A percentile compares a stretch with the other conserved stretches of the same genome.
phyloP scores from a whole-genome alignment of 2,329 filamentous ascomycete species.

The Verticillium albo-atrum region DNA sequence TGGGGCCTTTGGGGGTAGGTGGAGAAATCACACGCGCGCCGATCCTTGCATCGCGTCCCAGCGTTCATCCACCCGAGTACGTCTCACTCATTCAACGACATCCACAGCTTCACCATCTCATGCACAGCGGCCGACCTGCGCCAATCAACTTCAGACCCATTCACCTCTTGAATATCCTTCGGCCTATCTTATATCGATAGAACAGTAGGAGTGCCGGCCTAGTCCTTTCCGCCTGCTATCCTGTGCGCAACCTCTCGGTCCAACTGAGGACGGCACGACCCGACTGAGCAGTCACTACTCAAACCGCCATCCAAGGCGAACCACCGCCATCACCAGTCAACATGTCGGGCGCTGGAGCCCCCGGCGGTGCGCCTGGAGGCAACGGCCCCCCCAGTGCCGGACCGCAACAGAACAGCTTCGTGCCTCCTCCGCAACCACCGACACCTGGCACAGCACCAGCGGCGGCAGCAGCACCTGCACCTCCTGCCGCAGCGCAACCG shows the following conservation, averaged over 20 bases:
- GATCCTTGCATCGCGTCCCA: background rate
- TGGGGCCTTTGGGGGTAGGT: background rate
- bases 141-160: background rate
- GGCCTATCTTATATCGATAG: no score
- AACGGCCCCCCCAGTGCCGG: background rate
- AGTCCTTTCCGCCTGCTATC: no score
- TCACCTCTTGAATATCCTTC: background rate
- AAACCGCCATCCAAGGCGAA: background rate
- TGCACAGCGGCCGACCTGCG: background rate
- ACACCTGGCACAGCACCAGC: background rate
- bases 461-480: background rate
- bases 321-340: slow-evolving; percentile 13
- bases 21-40: background rate
- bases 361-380: background rate
- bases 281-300: background rate
- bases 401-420: background rate
- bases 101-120: background rate
- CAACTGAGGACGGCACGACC: background rate
- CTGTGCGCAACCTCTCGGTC: no score
- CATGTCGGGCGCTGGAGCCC: slow-evolving; percentile 25
- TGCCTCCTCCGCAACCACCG: background rate
- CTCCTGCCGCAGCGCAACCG: background rate
- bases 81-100: background rate
- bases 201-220: no score
- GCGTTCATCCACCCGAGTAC: background rate